Evolutionary conservation across 768 basidiomycete species (phyloP), one percentile per base, ranked within the genome.

Genomic region (Tremella fuciformis): DNA sequence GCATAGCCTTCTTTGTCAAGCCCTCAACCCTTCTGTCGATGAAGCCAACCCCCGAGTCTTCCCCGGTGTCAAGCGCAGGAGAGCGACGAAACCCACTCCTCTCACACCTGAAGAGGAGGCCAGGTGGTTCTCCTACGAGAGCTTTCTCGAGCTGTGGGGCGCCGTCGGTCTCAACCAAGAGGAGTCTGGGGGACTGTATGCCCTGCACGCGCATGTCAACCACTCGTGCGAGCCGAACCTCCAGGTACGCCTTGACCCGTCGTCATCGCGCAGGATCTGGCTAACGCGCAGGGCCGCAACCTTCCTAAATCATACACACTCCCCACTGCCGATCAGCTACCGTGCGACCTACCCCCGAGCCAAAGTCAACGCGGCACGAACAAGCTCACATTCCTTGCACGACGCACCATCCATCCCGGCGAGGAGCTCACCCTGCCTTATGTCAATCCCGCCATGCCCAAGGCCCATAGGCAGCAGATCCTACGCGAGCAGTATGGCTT

Each of bases 161-260:
- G 82, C 85, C 44, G 89, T 89, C 84, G 88, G 83, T 60, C 81
- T 92, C 22, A 92, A 91, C 69, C 79, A 91, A 51, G 91, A 92
- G 77, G 84, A 86, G 1, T 88, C 91, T 55, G 90, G 89, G 1
- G 91, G 90, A 1, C 79, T 94, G 9, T 94, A 92, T 77, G 83
- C 82, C 19, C 81, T 92, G 3, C 90, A 93, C 73, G 87, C 90
- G 1, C 88, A 92, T 65, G 75, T 93, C 26, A 96, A 94, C 76
- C 91, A 96, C 74, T 82, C 82, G 7, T 96, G 91, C 76, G 75
- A 79, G 16, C 89, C 91, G 0, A 93, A 90, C 74, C 66, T 86
- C 49, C 87, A 88, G 16, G 85, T 88, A n/a, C n/a, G n/a, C n/a
- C n/a, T n/a, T n/a, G n/a, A n/a, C n/a, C n/a, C n/a, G n/a, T n/a